Evolutionary conservation across 371 early-diverging fungal species (phyloP).

Genomic region (Syncephalastrum monosporum): DNA sequence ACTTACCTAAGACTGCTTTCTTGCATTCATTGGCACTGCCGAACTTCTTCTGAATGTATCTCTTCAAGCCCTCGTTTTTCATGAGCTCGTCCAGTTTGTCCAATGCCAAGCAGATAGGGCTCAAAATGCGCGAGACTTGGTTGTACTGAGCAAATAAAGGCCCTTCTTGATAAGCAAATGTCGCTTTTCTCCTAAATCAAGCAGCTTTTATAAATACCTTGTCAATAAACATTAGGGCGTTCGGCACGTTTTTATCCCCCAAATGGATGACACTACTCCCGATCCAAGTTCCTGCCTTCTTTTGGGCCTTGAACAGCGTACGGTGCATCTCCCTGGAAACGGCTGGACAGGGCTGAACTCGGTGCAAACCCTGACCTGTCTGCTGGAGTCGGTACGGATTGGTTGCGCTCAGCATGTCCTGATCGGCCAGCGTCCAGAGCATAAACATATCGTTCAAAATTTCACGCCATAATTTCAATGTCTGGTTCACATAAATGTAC

Average conservation of each 20-base stretch:
- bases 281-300: slow-evolving; percentile 88
- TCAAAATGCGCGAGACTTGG: slow-evolving; percentile 91
- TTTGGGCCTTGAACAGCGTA: slow-evolving; percentile 85
- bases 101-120: slow-evolving; percentile 80
- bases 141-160: slow-evolving; percentile 67
- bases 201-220: slow-evolving; percentile 44
- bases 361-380: slow-evolving; percentile 96
- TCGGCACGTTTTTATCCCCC: slow-evolving; percentile 92
- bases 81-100: slow-evolving; percentile 68
- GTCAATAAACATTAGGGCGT: slow-evolving; percentile 95
- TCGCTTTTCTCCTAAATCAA: neutral
- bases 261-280: slow-evolving; percentile 95
- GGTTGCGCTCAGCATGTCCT: slow-evolving; percentile 71
- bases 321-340: slow-evolving; percentile 87
- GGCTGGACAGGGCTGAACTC: slow-evolving; percentile 79
- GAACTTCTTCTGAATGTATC: slow-evolving; percentile 70
- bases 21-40: slow-evolving; percentile 60
- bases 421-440: slow-evolving; percentile 91
- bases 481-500: slow-evolving; percentile 92
- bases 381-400: slow-evolving; percentile 87
- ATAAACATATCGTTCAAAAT: slow-evolving; percentile 95
- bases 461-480: slow-evolving; percentile 92
- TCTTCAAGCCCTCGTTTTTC: slow-evolving; percentile 53
- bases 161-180: slow-evolving; percentile 1
- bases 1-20: slow-evolving; percentile 67